These are phyloP conservation scores for Beta macrorhiza DNA, from an alignment of 179 eudicot genomes.

Conservation along the genomic window DNA sequence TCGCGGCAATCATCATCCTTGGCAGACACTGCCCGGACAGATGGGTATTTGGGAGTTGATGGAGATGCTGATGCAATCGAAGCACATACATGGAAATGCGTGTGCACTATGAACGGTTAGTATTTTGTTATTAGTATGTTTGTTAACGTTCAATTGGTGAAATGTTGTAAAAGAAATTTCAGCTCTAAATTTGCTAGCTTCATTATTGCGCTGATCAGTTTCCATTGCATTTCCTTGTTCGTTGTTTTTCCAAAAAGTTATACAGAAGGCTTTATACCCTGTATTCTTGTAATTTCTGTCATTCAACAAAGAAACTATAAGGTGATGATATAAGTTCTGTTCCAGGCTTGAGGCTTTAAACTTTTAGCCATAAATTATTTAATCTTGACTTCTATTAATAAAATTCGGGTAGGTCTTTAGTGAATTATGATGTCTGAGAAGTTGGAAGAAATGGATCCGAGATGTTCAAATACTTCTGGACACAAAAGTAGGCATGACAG, in stretches of 20 bases:
- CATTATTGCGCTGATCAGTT: background rate
- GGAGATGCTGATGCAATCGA: conserved; percentile 81
- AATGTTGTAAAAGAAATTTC: background rate
- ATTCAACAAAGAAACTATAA: background rate
- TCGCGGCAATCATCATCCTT: conserved; percentile 62
- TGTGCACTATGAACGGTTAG: conserved; percentile 72
- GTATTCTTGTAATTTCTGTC: background rate
- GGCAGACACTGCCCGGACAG: conserved; percentile 36
- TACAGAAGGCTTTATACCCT: background rate
- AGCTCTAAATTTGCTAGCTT: background rate
- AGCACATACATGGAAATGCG: conserved; percentile 90
- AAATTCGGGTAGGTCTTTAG: background rate
- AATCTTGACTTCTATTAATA: background rate
- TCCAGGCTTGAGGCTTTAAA: conserved; percentile 7
- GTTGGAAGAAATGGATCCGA: background rate
- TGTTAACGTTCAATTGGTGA: background rate
- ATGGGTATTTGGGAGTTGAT: conserved; percentile 57
- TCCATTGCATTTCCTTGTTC: background rate
- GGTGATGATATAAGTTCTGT: background rate
- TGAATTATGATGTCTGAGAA: background rate
- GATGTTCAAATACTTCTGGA: too few relatives aligned
- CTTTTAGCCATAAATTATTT: background rate
- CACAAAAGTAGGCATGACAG: too few relatives aligned
- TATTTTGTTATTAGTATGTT: background rate
- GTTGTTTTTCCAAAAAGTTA: background rate